phyloP scores from a whole-genome alignment of 1,284 basidiomycete species.

The Ceratobasidium theobromae region DNA sequence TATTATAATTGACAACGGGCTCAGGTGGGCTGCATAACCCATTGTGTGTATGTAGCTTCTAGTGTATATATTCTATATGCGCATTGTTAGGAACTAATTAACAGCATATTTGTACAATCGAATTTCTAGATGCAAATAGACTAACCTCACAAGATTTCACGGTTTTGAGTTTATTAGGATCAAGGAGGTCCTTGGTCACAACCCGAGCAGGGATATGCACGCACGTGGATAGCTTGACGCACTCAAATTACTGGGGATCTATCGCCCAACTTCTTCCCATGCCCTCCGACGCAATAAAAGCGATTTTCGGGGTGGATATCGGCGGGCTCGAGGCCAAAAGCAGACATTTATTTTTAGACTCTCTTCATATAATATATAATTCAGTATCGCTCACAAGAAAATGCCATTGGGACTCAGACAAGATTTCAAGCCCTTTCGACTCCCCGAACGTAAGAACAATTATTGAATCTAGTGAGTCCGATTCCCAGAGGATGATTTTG shows the following conservation, averaged over 20 bases:
- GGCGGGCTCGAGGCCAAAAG: background rate
- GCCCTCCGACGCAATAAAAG: background rate
- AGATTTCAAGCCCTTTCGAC: background rate
- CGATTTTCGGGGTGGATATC: too few relatives aligned
- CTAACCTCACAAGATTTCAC: background rate
- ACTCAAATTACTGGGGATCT: background rate
- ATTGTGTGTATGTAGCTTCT: too few relatives aligned
- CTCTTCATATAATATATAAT: background rate
- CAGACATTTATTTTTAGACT: background rate
- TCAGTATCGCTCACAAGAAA: background rate
- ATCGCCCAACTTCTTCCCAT: background rate
- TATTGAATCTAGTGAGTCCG: background rate
- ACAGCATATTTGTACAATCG: too few relatives aligned
- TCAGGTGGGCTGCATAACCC: too few relatives aligned
- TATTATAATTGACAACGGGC: too few relatives aligned
- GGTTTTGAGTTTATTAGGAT: background rate
- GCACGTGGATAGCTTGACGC: background rate
- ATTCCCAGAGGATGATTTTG: background rate
- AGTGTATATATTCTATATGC: too few relatives aligned
- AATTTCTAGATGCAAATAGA: background rate
- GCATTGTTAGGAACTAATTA: too few relatives aligned
- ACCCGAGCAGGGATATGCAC: background rate
- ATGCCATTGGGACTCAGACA: background rate
- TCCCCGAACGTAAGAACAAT: background rate
- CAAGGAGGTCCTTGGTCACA: background rate